These are phyloP conservation scores for Rhizopus arrhizus DNA, from an alignment of 371 early-diverging fungal genomes.

Conservation along the genomic window DNA sequence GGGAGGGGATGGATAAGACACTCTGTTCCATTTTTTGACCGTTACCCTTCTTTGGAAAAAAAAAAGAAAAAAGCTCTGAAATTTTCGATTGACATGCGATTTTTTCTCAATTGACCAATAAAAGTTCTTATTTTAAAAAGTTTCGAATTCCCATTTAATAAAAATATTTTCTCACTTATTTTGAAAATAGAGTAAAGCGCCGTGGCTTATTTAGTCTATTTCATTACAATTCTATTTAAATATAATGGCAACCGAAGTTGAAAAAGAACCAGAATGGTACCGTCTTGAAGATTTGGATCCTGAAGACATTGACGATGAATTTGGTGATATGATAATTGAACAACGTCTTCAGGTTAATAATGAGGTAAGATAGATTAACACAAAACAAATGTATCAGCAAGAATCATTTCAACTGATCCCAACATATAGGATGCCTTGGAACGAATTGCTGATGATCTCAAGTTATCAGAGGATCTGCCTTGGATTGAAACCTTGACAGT, in stretches of 20 bases:
- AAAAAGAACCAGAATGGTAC: conserved; percentile 25
- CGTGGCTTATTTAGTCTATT: background rate
- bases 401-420: background rate
- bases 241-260: conserved; percentile 7
- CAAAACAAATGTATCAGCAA: too few species aligned
- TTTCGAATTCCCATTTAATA: background rate
- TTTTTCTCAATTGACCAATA: too few species aligned
- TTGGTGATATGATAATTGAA: conserved; percentile 62
- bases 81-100: too few species aligned
- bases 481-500: conserved; percentile 85
- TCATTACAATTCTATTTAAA: background rate
- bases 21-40: too few species aligned
- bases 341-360: conserved; percentile 74
- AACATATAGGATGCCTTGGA: conserved; percentile 55
- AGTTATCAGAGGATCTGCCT: conserved; percentile 62
- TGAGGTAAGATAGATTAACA: conserved; percentile 45
- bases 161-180: background rate
- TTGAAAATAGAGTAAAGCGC: background rate
- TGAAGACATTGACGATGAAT: conserved; percentile 47
- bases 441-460: conserved; percentile 65
- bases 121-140: too few species aligned
- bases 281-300: conserved; percentile 40
- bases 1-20: too few species aligned
- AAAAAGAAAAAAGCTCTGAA: too few species aligned
- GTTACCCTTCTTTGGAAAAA: too few species aligned